Percentiles rank a stretch among this genome's conserved stretches.
Evolutionary conservation across 768 basidiomycete species (phyloP).

Genomic region (Leccinum arenicola): DNA sequence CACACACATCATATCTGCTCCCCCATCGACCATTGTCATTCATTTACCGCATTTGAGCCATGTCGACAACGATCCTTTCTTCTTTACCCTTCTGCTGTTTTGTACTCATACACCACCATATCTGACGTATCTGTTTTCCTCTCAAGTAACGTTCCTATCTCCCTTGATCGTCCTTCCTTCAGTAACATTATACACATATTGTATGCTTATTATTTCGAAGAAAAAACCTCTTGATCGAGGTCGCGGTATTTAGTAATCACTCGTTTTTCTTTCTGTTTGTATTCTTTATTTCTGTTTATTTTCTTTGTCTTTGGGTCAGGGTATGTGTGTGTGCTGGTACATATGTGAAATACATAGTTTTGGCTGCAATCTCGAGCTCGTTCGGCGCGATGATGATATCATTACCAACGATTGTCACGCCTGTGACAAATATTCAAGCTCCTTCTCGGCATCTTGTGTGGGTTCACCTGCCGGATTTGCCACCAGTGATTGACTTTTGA

Average conservation of each 20-base stretch:
- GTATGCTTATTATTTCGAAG: neutral
- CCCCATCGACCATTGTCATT: neutral
- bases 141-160: neutral
- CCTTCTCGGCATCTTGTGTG: no score
- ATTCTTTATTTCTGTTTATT: constrained; percentile 10
- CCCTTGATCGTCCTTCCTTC: neutral
- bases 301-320: neutral
- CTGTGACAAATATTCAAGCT: no score
- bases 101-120: neutral
- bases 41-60: neutral
- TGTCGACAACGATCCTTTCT: neutral
- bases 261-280: neutral
- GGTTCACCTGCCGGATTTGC: no score
- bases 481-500: no score
- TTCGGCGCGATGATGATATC: no score
- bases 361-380: neutral
- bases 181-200: neutral
- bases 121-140: neutral
- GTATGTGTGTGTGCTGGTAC: neutral
- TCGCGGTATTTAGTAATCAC: neutral
- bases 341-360: neutral
- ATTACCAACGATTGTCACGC: no score
- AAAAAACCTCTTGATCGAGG: neutral
- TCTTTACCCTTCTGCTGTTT: neutral
- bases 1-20: neutral